These are phyloP conservation scores for Hygrocybe punicea DNA, from an alignment of 768 basidiomycete species.

Conservation along the genomic window DNA sequence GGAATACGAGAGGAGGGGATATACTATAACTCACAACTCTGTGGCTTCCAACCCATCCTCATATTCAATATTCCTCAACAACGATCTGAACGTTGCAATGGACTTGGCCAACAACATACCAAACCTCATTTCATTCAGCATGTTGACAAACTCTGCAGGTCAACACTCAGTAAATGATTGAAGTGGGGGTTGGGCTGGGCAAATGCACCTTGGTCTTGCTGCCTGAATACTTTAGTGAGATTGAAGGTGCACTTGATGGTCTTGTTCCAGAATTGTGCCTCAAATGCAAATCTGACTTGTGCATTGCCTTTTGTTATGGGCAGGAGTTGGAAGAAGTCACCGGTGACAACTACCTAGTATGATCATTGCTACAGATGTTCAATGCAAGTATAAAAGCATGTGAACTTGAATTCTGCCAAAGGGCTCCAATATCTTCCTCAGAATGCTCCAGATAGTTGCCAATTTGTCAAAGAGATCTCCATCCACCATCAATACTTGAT, in stretches of 20 bases:
- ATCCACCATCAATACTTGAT: conserved; percentile 97
- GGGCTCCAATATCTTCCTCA: conserved; percentile 63
- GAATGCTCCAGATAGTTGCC: conserved; percentile 56
- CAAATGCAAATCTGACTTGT: conserved; percentile 84
- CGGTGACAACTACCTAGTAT: conserved; percentile 78
- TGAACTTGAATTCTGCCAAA: conserved; percentile 92
- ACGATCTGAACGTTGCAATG: conserved; percentile 61
- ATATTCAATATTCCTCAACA: conserved; percentile 71
- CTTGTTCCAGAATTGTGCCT: conserved; percentile 74
- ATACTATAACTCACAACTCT: conserved; percentile 77
- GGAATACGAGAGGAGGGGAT: neutral
- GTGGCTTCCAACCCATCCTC: conserved; percentile 84
- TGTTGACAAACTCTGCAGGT: conserved; percentile 77
- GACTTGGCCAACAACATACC: conserved; percentile 66
- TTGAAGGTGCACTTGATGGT: conserved; percentile 82
- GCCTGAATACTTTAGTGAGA: conserved; percentile 92
- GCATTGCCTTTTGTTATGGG: conserved; percentile 68
- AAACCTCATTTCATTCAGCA: conserved; percentile 98
- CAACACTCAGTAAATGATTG: conserved; percentile 3
- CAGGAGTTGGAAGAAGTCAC: conserved; percentile 98
- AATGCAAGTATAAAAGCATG: neutral
- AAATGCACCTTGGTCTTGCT: conserved; percentile 78
- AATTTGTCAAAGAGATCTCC: conserved; percentile 92
- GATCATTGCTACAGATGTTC: neutral
- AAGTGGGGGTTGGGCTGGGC: neutral